A percentile compares a stretch with the other conserved stretches of the same genome.
These are phyloP conservation scores for Paecilomyces fulvus DNA, from an alignment of 2,329 filamentous ascomycete genomes.

Conservation along the genomic window DNA sequence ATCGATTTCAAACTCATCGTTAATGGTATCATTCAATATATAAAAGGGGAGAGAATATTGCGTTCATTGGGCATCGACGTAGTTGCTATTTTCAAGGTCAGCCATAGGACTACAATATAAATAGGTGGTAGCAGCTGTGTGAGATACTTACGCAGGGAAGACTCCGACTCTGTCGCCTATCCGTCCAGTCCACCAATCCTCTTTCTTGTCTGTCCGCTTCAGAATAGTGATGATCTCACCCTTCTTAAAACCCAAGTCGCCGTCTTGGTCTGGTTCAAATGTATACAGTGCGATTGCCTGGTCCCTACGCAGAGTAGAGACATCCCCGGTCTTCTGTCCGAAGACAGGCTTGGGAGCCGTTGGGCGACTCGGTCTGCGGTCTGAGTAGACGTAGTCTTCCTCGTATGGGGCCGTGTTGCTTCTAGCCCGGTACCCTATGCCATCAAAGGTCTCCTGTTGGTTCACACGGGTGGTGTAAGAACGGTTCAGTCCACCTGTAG, in stretches of 20 bases:
- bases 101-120: constrained; percentile 7
- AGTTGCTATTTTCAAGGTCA: constrained; percentile 6
- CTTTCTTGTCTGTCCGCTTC: constrained; percentile 87
- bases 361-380: constrained; percentile 64
- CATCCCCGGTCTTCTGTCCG: constrained; percentile 37
- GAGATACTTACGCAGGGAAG: constrained; percentile 63
- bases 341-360: constrained; percentile 87
- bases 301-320: constrained; percentile 45
- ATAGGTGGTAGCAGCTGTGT: neutral
- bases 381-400: constrained; percentile 47
- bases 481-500: constrained; percentile 23
- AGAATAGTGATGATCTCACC: constrained; percentile 91
- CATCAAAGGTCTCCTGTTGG: constrained; percentile 25
- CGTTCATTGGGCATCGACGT: constrained; percentile 21
- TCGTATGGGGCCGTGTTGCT: constrained; percentile 32
- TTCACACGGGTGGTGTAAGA: constrained; percentile 27
- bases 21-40: constrained; percentile 15
- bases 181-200: constrained; percentile 96
- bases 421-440: constrained; percentile 20
- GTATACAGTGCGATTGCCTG: constrained; percentile 88
- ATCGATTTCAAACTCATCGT: neutral
- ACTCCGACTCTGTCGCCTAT: constrained; percentile 80
- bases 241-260: constrained; percentile 93
- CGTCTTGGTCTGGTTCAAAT: constrained; percentile 88
- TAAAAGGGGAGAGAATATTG: constrained; percentile 3